Conservation (phyloP, 106 monocot genomes). For the Platanthera zijinensis region DNA sequence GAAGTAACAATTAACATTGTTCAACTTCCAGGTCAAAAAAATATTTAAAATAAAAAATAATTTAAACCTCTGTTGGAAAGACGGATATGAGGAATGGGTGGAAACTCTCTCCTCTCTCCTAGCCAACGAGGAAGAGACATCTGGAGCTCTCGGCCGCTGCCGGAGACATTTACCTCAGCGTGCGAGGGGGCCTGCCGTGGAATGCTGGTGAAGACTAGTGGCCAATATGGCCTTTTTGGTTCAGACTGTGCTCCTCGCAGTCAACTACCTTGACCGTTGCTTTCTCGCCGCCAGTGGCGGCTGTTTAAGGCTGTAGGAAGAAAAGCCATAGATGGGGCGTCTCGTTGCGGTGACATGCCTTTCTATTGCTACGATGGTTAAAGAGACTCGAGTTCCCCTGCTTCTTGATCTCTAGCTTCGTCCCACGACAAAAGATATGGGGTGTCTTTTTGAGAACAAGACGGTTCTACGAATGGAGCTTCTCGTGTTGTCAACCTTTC, state of each 20-base stretch:
- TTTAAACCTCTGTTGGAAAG: too few species aligned
- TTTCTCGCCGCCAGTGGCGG: too few species aligned
- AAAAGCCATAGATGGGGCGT: too few species aligned
- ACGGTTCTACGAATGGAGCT: constrained; percentile 52
- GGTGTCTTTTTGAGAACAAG: constrained; percentile 63
- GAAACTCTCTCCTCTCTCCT: constrained; percentile 11
- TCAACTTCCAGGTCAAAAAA: not conserved
- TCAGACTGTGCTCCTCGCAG: not conserved
- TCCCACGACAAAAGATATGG: constrained; percentile 4
- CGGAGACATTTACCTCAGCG: too few species aligned
- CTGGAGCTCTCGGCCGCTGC: too few species aligned
- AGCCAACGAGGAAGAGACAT: constrained; percentile 16
- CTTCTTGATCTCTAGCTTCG: constrained; percentile 57
- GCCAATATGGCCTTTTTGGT: too few species aligned
- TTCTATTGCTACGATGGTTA: too few species aligned
- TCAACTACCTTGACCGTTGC: constrained; percentile 13
- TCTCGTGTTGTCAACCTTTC: constrained; percentile 5
- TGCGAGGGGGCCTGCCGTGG: too few species aligned
- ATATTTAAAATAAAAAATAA: not conserved
- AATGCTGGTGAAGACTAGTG: too few species aligned
- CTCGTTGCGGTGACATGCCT: too few species aligned
- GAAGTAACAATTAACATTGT: not conserved
- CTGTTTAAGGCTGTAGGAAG: too few species aligned
- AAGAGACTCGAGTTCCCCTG: constrained; percentile 11
- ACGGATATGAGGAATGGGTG: not conserved